Base-by-base conservation (phyloP, 805 yeast genomes). In the Debaryomyces castellii region DNA sequence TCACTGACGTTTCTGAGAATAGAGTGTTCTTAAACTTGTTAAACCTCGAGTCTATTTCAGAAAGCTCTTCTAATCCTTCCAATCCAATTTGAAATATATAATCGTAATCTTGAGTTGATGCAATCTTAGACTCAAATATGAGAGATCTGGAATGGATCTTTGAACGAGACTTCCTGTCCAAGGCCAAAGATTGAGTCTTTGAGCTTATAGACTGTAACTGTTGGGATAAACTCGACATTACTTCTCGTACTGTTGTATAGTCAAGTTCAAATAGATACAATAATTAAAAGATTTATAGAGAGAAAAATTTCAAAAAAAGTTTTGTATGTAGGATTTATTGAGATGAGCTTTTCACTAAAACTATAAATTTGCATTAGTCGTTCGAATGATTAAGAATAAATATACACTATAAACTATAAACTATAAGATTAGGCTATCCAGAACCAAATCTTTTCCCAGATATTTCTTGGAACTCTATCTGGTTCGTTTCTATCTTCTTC, bases 51-150 rank as follows among this genome's bases (percentile, higher is more conserved):
- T 94, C 97, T 23, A 92, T 64, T 16, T 77, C 71, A 38, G 77
- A 79, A 43, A 94, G 72, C 54, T 87, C 91, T 24, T 80, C 82
- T 38, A 91, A 73, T 0, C 96, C 96, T 46, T 87, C 94, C 5
- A 78, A 57, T 2, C 94, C 85, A 45, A 80, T 80, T 43, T 83
- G 78, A 59, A 77, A 87, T 47, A 94, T 82, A 38, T 85, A 75
- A 54, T 90, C 97, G 58, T 81, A 91, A 63, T 94, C 99, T 70
- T 94, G 98, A 28, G 91, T 80, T n/a, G 95, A 88, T 14, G 99
- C 99, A 49, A 82, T 83, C 56, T 85, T 82, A 8, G 96, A 77
- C 36, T 89, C 95, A 63, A 85, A 91, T 22, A 94, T 78, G 52
- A 94, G 79, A 40, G 99, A 94, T 33, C 89, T 84, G 32, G 96